A percentile compares a stretch with the other conserved stretches of the same genome.
phyloP scores from a whole-genome alignment of 2,329 filamentous ascomycete genomes.

The Claviceps arundinis region DNA sequence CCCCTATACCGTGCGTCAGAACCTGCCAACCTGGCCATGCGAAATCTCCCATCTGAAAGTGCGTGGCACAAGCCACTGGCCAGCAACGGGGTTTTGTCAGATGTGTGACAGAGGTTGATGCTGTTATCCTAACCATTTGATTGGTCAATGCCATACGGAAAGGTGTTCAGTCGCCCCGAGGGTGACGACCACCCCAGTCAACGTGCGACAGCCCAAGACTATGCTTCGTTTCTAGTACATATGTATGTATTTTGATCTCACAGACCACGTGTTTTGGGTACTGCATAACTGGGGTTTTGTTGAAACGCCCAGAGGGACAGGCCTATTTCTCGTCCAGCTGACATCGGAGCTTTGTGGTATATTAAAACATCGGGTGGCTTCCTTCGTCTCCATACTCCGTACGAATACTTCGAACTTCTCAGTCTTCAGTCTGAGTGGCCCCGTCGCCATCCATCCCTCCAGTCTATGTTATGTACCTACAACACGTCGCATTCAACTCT shows the following conservation, averaged over 20 bases:
- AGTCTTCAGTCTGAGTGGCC: no score
- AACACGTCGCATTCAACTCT: no score
- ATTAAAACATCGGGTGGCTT: not conserved
- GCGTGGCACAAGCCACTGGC: constrained; percentile 4
- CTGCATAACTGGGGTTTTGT: not conserved
- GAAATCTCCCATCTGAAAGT: no score
- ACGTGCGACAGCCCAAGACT: constrained; percentile 3
- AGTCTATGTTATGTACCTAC: no score
- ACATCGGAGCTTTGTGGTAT: constrained; percentile 3
- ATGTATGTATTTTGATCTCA: not conserved
- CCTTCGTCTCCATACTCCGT: not conserved
- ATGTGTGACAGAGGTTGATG: not conserved
- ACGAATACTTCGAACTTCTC: no score
- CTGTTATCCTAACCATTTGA: constrained; percentile 4
- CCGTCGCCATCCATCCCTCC: no score
- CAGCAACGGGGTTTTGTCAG: not conserved
- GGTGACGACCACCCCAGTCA: not conserved
- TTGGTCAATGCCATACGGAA: constrained; percentile 2
- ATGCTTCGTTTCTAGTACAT: not conserved
- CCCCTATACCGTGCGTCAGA: no score
- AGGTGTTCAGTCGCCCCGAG: not conserved
- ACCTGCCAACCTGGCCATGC: no score
- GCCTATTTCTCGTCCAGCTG: not conserved
- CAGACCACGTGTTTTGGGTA: not conserved
- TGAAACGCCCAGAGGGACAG: not conserved